These are phyloP conservation scores for Hypoxylon trugodes DNA, from an alignment of 495 filamentous ascomycete species.

Conservation along the genomic window DNA sequence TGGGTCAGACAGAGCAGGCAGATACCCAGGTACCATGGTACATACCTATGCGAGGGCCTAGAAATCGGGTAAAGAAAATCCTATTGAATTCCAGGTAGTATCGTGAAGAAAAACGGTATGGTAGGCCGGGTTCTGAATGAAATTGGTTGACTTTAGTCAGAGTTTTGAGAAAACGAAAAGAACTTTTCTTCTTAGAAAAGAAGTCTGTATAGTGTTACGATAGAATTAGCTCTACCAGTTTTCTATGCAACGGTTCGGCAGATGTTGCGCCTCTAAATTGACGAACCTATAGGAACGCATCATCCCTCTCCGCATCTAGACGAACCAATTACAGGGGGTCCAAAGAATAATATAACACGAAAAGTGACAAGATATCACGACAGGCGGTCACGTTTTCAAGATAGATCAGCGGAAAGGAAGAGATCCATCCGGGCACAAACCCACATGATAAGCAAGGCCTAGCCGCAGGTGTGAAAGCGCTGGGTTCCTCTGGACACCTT, in stretches of 20 bases:
- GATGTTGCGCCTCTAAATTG: constrained; percentile 10
- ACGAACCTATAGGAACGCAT: constrained; percentile 29
- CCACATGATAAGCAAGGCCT: constrained; percentile 35
- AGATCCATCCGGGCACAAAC: constrained; percentile 31
- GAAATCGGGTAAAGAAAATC: background rate
- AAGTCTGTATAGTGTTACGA: constrained; percentile 8
- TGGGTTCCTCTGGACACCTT: constrained; percentile 20
- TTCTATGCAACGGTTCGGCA: constrained; percentile 20
- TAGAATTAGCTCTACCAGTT: constrained; percentile 1
- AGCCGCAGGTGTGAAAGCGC: constrained; percentile 24
- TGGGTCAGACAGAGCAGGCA: too few relatives aligned
- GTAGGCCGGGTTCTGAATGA: background rate
- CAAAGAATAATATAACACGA: constrained; percentile 1
- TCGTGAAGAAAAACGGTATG: constrained; percentile 3
- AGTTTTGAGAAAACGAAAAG: background rate
- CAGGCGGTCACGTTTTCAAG: constrained; percentile 17
- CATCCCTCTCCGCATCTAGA: constrained; percentile 30
- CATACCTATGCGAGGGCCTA: too few relatives aligned
- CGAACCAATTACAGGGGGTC: constrained; percentile 24
- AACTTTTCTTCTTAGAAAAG: background rate
- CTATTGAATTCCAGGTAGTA: background rate
- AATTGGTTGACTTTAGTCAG: constrained; percentile 18
- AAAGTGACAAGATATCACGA: constrained; percentile 14
- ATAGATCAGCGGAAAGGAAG: constrained; percentile 36
- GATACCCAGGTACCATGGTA: too few relatives aligned